Conservation (phyloP, 2,329 filamentous ascomycete genomes). For the Trichophyton schoenleinii region DNA sequence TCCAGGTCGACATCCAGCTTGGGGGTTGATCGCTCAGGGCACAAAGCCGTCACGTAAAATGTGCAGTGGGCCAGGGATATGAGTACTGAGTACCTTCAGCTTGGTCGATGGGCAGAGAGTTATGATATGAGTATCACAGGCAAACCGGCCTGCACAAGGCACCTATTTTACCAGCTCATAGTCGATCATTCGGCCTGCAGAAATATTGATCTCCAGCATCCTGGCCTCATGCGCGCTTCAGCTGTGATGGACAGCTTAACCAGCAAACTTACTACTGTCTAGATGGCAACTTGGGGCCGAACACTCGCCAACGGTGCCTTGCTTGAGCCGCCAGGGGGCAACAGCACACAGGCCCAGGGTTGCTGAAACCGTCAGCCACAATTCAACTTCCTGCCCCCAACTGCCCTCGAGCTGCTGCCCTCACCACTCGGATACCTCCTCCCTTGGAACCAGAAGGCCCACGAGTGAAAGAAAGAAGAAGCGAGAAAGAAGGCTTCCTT, state of each 20-base stretch:
- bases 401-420: neutral
- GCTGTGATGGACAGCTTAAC: neutral
- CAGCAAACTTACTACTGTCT: no score
- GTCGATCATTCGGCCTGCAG: neutral
- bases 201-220: neutral
- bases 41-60: neutral
- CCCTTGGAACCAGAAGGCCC: neutral
- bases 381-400: neutral
- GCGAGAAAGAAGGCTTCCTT: no score
- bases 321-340: neutral
- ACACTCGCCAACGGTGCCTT: neutral
- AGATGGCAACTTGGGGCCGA: neutral
- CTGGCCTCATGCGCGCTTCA: neutral
- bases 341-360: neutral
- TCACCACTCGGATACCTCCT: neutral
- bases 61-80: neutral
- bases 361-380: neutral
- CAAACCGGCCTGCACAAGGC: neutral
- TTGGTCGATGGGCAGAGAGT: no score
- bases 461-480: no score
- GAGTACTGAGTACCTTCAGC: neutral
- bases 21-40: neutral
- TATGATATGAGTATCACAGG: neutral
- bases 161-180: neutral
- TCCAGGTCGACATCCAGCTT: neutral